Conservation (phyloP, 2,329 filamentous ascomycete genomes). For the Didymella segeticola region DNA sequence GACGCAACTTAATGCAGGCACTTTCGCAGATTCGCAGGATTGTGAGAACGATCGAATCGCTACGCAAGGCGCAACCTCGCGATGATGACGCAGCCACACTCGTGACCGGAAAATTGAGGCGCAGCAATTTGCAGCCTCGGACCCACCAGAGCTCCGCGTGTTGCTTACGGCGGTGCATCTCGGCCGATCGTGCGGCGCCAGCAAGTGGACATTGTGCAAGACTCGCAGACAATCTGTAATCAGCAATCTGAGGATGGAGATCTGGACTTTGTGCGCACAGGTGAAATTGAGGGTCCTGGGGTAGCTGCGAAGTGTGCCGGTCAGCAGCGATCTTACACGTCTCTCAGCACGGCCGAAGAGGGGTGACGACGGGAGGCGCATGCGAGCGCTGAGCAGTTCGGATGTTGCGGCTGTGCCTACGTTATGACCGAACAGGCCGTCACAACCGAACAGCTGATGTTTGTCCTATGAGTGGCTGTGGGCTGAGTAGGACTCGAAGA, state of each 20-base stretch:
- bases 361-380: background rate
- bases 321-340: background rate
- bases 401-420: constrained; percentile 16
- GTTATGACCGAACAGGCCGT: constrained; percentile 24
- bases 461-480: constrained; percentile 28
- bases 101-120: constrained; percentile 20
- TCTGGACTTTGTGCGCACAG: background rate
- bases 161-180: constrained; percentile 7
- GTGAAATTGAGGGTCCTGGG: background rate
- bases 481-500: constrained; percentile 40
- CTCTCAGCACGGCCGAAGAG: background rate
- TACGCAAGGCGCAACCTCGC: constrained; percentile 2
- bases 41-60: background rate
- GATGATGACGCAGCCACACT: constrained; percentile 26
- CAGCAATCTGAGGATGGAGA: background rate
- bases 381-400: constrained; percentile 6
- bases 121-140: constrained; percentile 21
- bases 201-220: background rate
- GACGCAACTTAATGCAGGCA: constrained; percentile 4
- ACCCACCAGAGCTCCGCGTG: constrained; percentile 9
- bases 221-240: background rate
- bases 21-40: background rate
- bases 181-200: background rate
- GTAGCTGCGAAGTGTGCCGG: background rate
- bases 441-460: constrained; percentile 23